Evolutionary conservation across 129 eudicot species (phyloP).

Genomic region (Cynara cardunculus): DNA sequence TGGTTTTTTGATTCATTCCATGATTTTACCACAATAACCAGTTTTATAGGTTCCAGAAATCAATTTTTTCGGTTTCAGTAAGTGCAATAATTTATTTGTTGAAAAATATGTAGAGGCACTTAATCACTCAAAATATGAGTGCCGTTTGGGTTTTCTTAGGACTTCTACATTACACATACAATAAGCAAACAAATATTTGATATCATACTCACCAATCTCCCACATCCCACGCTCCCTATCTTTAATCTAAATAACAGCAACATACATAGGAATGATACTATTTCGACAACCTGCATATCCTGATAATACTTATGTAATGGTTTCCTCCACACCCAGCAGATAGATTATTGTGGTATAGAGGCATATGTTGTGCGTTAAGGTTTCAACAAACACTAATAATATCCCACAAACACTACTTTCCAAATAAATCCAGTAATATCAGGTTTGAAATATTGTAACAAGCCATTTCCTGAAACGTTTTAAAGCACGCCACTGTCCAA

Average conservation of each 20-base stretch:
- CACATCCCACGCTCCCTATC: neutral
- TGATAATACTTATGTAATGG: too few relatives aligned
- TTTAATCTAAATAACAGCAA: neutral
- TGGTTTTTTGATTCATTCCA: neutral
- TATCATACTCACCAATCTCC: neutral
- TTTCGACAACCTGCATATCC: neutral
- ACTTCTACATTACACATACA: neutral
- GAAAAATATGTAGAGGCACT: neutral
- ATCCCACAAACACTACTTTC: neutral
- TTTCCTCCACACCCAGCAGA: neutral
- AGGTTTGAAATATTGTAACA: neutral
- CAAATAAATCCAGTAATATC: neutral
- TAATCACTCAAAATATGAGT: neutral
- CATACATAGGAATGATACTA: neutral
- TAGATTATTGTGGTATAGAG: neutral
- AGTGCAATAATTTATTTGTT: neutral
- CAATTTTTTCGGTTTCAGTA: neutral
- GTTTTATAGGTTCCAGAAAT: neutral
- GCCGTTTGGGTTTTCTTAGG: neutral
- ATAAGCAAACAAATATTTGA: neutral
- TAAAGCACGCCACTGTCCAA: neutral
- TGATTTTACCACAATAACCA: neutral
- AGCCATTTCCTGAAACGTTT: neutral
- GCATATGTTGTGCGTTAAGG: neutral
- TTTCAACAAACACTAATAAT: neutral